Evolutionary conservation across 352 stramenopile species (phyloP).

Genomic region (Phytopythium aichiense): DNA sequence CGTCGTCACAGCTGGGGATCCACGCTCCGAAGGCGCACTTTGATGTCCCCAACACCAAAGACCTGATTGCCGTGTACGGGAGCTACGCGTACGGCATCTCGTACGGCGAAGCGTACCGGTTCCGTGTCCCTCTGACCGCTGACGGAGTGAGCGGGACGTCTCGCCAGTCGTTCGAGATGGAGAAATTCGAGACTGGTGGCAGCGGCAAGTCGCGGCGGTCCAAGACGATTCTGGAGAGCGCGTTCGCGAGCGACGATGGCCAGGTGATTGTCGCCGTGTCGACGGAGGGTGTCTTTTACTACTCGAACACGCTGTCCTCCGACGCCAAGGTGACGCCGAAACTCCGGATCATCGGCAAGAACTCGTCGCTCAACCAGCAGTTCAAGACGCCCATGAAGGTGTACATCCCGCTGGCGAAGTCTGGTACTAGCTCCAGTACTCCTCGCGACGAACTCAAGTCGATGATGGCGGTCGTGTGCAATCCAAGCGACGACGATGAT

Average conservation of each 20-base stretch:
- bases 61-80: constrained; percentile 54
- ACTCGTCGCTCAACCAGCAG: constrained; percentile 54
- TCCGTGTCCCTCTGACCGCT: constrained; percentile 33
- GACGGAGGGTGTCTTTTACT: constrained; percentile 73
- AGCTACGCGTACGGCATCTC: constrained; percentile 64
- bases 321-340: constrained; percentile 13
- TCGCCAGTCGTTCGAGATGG: constrained; percentile 59
- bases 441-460: constrained; percentile 18
- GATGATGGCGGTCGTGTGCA: constrained; percentile 73
- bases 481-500: constrained; percentile 63
- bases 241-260: constrained; percentile 64
- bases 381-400: constrained; percentile 76
- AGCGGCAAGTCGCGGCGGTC: constrained; percentile 65
- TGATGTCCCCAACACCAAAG: constrained; percentile 56
- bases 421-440: background rate
- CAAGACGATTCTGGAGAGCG: constrained; percentile 62
- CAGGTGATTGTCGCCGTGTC: constrained; percentile 55
- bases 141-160: background rate
- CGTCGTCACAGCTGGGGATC: constrained; percentile 4
- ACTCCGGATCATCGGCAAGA: constrained; percentile 63
- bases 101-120: constrained; percentile 60
- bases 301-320: constrained; percentile 39
- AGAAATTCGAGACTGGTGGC: constrained; percentile 54
- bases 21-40: constrained; percentile 52
- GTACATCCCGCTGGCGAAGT: constrained; percentile 35